A percentile compares a stretch with the other conserved stretches of the same genome.
These are phyloP conservation scores for Baudoinia panamericana DNA, from an alignment of 495 filamentous ascomycete genomes.

Conservation along the genomic window DNA sequence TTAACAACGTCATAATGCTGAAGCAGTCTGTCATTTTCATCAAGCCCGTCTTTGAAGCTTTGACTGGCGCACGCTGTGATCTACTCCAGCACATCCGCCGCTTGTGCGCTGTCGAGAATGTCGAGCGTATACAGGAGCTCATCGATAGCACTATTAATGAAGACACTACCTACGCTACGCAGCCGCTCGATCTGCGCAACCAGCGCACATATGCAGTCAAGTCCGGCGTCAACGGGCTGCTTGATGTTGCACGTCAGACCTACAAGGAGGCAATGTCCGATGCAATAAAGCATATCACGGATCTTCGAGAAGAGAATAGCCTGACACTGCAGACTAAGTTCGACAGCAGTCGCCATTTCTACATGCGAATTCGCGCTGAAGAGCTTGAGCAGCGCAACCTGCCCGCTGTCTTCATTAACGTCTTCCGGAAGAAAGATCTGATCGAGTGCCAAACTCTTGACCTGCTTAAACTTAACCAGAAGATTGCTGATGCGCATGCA, in stretches of 20 bases:
- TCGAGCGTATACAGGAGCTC: constrained; percentile 44
- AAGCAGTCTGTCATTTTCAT: constrained; percentile 66
- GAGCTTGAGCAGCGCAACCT: constrained; percentile 51
- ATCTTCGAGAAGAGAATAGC: constrained; percentile 48
- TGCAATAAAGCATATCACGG: constrained; percentile 53
- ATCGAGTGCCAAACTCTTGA: constrained; percentile 79
- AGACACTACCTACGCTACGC: constrained; percentile 62
- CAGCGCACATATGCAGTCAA: constrained; percentile 88
- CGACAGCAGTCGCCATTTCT: constrained; percentile 67
- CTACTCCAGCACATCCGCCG: constrained; percentile 54
- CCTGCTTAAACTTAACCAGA: constrained; percentile 51
- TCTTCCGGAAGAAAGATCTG: constrained; percentile 52
- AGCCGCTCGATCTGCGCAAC: constrained; percentile 75
- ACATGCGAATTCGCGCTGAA: constrained; percentile 50
- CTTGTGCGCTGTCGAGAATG: constrained; percentile 51
- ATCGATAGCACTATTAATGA: constrained; percentile 68
- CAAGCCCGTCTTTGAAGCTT: constrained; percentile 50
- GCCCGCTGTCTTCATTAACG: constrained; percentile 66
- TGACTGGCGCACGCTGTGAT: constrained; percentile 50
- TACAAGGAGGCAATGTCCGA: constrained; percentile 78
- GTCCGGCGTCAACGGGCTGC: constrained; percentile 72
- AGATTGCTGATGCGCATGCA: constrained; percentile 51
- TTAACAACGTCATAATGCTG: constrained; percentile 78
- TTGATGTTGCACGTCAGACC: constrained; percentile 75
- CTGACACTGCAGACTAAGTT: constrained; percentile 55